Evolutionary conservation across 495 filamentous ascomycete species (phyloP).

Genomic region (Annulohypoxylon bovei): DNA sequence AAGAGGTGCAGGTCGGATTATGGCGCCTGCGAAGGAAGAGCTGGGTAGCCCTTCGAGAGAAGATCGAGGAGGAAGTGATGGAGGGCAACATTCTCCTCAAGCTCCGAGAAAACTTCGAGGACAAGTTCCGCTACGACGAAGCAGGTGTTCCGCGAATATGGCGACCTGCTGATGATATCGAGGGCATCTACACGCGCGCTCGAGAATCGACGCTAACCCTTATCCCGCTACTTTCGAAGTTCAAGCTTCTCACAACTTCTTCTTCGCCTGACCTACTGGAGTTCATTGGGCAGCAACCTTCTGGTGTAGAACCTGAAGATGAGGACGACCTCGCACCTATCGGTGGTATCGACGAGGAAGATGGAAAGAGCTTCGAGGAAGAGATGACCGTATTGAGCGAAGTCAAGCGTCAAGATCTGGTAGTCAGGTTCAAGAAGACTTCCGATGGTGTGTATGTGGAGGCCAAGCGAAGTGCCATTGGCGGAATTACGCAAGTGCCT

Average conservation of each 20-base stretch:
- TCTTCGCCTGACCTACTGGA: conserved; percentile 80
- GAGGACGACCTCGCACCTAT: conserved; percentile 90
- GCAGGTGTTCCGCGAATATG: conserved; percentile 94
- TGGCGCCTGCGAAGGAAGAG: conserved; percentile 93
- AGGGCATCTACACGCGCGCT: conserved; percentile 89
- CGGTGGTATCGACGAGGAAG: conserved; percentile 90
- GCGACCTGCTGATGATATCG: conserved; percentile 97
- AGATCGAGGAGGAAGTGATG: conserved; percentile 97
- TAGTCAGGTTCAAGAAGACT: conserved; percentile 95
- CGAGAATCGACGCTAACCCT: conserved; percentile 89
- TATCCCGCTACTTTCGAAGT: conserved; percentile 88
- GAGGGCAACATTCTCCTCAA: conserved; percentile 96
- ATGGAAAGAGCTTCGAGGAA: conserved; percentile 91
- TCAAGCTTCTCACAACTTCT: conserved; percentile 74
- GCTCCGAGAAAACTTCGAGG: conserved; percentile 97
- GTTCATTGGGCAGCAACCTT: conserved; percentile 85
- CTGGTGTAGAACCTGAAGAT: conserved; percentile 77
- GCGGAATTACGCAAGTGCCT: conserved; percentile 92
- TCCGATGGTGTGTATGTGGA: conserved; percentile 98
- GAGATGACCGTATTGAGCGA: conserved; percentile 95
- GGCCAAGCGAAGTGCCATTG: conserved; percentile 94
- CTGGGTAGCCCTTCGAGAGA: conserved; percentile 88
- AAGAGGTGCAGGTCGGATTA: conserved; percentile 91
- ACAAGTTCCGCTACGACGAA: conserved; percentile 98
- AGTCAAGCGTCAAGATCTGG: conserved; percentile 85